Evolutionary conservation across 768 basidiomycete species (phyloP).

Genomic region (Amanita rimosa): DNA sequence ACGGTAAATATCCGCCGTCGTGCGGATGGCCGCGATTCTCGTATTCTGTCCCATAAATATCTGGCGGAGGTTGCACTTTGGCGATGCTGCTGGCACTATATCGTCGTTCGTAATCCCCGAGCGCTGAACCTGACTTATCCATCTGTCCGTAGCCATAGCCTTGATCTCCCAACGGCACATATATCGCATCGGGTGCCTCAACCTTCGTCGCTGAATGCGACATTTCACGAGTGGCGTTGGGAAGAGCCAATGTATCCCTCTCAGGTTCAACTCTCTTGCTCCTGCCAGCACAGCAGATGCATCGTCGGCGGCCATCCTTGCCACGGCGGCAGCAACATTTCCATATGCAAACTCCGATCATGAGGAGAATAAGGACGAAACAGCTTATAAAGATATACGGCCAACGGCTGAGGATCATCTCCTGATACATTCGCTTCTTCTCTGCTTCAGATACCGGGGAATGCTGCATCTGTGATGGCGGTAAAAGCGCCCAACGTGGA

Average conservation of each 20-base stretch:
- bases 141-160: neutral
- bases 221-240: neutral
- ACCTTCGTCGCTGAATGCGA: neutral
- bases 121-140: neutral
- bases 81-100: neutral
- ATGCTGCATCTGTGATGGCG: constrained; percentile 41
- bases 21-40: neutral
- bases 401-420: constrained; percentile 59
- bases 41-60: neutral
- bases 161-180: constrained; percentile 4
- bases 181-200: neutral
- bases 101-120: neutral
- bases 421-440: constrained; percentile 57
- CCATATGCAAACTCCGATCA: constrained; percentile 43
- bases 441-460: constrained; percentile 55
- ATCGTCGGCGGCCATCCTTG: constrained; percentile 10
- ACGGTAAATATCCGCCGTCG: neutral
- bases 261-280: constrained; percentile 10
- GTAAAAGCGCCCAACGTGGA: constrained; percentile 47
- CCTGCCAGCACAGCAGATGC: constrained; percentile 7
- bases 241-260: constrained; percentile 12
- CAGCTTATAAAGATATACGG: constrained; percentile 60
- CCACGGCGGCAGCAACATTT: constrained; percentile 40
- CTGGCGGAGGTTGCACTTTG: neutral
- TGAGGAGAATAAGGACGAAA: constrained; percentile 34